Base-by-base conservation (phyloP, 176 grass and related monocot species). In the Eremochloa ophiuroides region DNA sequence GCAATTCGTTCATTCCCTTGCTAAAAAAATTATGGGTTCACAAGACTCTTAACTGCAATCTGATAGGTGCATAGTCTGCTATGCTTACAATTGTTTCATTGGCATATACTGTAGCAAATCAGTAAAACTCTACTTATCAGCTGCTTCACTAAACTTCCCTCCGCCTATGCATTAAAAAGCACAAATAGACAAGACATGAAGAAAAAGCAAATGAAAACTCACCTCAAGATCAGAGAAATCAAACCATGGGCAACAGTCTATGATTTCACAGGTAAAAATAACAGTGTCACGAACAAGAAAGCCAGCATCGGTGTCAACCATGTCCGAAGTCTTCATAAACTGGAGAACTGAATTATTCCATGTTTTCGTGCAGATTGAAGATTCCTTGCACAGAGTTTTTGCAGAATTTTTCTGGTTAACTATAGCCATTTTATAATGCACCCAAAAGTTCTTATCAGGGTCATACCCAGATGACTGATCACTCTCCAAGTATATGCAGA, bases 311-410 rank as follows among this genome's bases (percentile, higher is more conserved):
- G 88, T 79, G 61, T 92, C 93, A 85, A 95, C 56, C 83, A 98
- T 89, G 77, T 95, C 96, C 56, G 89, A 91, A 69, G 95, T 91
- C 75, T 98, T 98, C 96, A 98, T 98, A 75, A 98, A 98, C 82
- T 98, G 96, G n/a, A 98, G 85, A 71, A 98, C 96, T 38, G 96
- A 98, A 91, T 98, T 98, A 88, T 93, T 98, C 96, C 96, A 98
- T 66, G 92, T 91, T 87, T 98, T 98, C 65, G 96, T 98, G 83
- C 96, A 98, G 82, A 98, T 98, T 65, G 96, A 98, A 75, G 96
- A 98, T 86, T 95, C 96, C 89, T 91, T 98, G 80, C 90, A 95
- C 26, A 95, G 84, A 75, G 96, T 95, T 93, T 93, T 93, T 79
- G 87, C 83, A 69, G 90, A 73, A 83, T 93, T 87, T 43, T 91